phyloP scores from a whole-genome alignment of 352 stramenopile genomes.

The Pythium grandisporangium region DNA sequence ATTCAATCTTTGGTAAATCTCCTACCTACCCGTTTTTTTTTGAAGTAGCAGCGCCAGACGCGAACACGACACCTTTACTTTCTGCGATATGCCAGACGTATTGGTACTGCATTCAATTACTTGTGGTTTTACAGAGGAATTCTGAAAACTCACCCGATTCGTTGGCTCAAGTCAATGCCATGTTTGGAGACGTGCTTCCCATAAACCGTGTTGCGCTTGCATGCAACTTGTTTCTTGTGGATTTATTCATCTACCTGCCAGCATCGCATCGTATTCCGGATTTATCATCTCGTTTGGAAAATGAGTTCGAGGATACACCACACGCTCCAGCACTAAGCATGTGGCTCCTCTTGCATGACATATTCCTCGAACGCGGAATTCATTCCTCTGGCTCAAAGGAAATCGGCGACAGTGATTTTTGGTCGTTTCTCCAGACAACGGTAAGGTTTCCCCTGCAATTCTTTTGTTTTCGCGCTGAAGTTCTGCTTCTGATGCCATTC shows the following conservation, averaged over 20 bases:
- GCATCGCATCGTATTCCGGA: slow-evolving; percentile 46
- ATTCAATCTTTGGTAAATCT: slow-evolving; percentile 35
- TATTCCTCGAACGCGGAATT: slow-evolving; percentile 17
- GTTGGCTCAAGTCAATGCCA: too few species aligned
- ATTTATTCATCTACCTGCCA: slow-evolving; percentile 60
- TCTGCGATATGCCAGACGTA: slow-evolving; percentile 41
- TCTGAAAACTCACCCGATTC: too few species aligned
- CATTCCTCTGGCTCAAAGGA: slow-evolving; percentile 12
- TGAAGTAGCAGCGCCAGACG: slow-evolving; percentile 32
- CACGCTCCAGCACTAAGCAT: slow-evolving; percentile 34
- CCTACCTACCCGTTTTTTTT: slow-evolving; percentile 66
- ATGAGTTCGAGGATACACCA: too few species aligned
- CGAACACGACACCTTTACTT: slow-evolving; percentile 45
- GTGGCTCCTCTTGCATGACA: slow-evolving; percentile 42
- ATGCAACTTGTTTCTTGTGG: slow-evolving; percentile 59
- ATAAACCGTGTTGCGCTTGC: slow-evolving; percentile 38
- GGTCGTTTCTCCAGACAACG: slow-evolving; percentile 43
- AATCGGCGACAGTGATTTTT: slow-evolving; percentile 24
- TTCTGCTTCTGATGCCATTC: background rate
- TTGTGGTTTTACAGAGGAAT: slow-evolving; percentile 30
- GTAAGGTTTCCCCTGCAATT: slow-evolving; percentile 12
- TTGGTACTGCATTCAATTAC: slow-evolving; percentile 42
- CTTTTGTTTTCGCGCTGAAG: background rate
- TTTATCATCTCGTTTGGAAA: too few species aligned
- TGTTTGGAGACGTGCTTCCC: slow-evolving; percentile 15